Evolutionary conservation across 768 basidiomycete species (phyloP).

Genomic region (Mycena epipterygia): DNA sequence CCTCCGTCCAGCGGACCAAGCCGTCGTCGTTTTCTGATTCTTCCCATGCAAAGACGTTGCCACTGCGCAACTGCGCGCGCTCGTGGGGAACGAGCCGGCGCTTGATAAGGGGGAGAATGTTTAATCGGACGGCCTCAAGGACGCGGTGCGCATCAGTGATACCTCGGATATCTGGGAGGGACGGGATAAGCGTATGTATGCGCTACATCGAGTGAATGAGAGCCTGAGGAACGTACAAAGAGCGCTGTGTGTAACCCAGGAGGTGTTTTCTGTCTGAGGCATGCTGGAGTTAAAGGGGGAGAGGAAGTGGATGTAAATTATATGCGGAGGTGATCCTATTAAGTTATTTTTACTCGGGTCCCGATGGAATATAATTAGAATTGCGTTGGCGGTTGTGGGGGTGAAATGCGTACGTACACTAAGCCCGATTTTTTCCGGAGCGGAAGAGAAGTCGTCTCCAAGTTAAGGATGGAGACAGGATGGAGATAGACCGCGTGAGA

Average conservation of each 20-base stretch:
- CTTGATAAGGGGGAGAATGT: constrained; percentile 67
- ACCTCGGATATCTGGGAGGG: constrained; percentile 64
- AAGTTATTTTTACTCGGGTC: neutral
- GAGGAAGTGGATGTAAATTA: neutral
- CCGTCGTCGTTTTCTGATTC: constrained; percentile 68
- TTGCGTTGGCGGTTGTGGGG: neutral
- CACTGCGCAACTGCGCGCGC: constrained; percentile 65
- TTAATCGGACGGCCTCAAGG: constrained; percentile 71
- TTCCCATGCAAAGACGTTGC: constrained; percentile 78
- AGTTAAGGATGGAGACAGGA: too few relatives aligned
- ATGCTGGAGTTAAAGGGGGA: neutral
- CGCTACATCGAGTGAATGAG: too few relatives aligned
- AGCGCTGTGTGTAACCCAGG: constrained; percentile 39
- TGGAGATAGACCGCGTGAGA: too few relatives aligned
- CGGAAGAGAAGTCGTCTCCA: neutral
- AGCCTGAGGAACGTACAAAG: constrained; percentile 34
- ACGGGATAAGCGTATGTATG: neutral
- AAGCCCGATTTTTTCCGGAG: neutral
- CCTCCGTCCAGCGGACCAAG: constrained; percentile 75
- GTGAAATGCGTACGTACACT: neutral
- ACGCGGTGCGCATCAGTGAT: constrained; percentile 69
- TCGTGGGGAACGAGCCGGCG: constrained; percentile 64
- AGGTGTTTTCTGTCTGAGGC: neutral
- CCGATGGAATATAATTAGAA: neutral
- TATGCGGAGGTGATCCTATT: neutral